These are phyloP conservation scores for Clarireedia paspali DNA, from an alignment of 2,329 filamentous ascomycete species.

Conservation along the genomic window DNA sequence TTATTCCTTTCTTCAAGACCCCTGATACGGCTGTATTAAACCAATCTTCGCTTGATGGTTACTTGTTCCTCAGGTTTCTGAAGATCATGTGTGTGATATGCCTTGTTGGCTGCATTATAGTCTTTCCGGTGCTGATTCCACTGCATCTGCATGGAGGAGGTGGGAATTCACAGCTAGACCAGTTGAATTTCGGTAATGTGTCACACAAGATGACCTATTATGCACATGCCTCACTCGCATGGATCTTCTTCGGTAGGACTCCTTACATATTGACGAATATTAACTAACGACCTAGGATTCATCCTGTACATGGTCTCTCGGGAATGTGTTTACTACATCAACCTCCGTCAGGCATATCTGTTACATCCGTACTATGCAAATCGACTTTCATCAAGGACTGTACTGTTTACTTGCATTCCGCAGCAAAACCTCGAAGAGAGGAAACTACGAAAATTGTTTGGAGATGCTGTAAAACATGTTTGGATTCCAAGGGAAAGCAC, in stretches of 20 bases:
- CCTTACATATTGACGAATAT: not conserved
- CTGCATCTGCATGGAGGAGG: slow-evolving; percentile 55
- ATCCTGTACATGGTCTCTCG: slow-evolving; percentile 59
- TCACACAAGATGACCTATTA: slow-evolving; percentile 40
- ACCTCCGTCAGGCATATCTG: slow-evolving; percentile 60
- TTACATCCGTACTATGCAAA: slow-evolving; percentile 57
- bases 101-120: slow-evolving; percentile 52
- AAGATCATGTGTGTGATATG: slow-evolving; percentile 54
- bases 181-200: slow-evolving; percentile 54
- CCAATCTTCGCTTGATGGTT: slow-evolving; percentile 59
- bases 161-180: slow-evolving; percentile 45
- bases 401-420: slow-evolving; percentile 60
- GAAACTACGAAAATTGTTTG: slow-evolving; percentile 52
- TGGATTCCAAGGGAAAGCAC: slow-evolving; percentile 55
- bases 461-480: slow-evolving; percentile 52
- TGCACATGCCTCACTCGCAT: slow-evolving; percentile 53
- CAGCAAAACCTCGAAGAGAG: slow-evolving; percentile 48
- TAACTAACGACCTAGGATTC: slow-evolving; percentile 34
- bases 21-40: slow-evolving; percentile 42
- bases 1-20: slow-evolving; percentile 27
- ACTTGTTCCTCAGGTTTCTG: slow-evolving; percentile 57
- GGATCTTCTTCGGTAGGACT: slow-evolving; percentile 47
- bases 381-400: slow-evolving; percentile 58
- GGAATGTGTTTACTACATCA: slow-evolving; percentile 61
- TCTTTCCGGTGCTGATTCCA: slow-evolving; percentile 58